Conservation (phyloP, 441 rosid genomes). For the Arabidopsis hybrid region DNA sequence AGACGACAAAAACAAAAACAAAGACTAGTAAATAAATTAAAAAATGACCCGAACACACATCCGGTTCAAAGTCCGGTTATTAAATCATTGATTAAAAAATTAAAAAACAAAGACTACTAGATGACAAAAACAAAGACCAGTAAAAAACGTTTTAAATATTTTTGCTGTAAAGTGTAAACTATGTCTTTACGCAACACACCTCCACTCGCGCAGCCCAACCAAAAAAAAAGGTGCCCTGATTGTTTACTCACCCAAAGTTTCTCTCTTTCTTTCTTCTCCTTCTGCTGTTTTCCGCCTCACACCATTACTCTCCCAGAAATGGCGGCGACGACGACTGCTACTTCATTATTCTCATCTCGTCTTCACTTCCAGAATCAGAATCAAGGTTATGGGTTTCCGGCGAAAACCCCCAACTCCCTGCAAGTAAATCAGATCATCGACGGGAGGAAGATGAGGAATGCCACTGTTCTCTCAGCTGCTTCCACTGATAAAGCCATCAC, state of each 20-base stretch:
- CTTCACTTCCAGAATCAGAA: constrained; percentile 26
- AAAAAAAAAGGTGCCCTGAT: neutral
- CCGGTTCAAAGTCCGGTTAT: too few species aligned
- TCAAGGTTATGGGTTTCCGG: constrained; percentile 24
- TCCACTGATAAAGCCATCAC: constrained; percentile 37
- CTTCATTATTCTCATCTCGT: constrained; percentile 28
- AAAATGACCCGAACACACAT: too few species aligned
- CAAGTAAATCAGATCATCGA: constrained; percentile 36
- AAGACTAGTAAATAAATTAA: too few species aligned
- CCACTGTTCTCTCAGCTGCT: constrained; percentile 38
- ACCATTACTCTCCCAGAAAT: constrained; percentile 31
- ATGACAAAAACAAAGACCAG: neutral
- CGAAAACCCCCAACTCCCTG: constrained; percentile 29
- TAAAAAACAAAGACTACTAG: neutral
- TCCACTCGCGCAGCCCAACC: constrained; percentile 30
- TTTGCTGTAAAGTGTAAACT: too few species aligned
- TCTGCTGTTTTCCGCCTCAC: constrained; percentile 43
- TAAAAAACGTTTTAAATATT: neutral
- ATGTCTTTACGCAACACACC: neutral
- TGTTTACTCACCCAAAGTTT: constrained; percentile 5
- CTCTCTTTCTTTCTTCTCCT: neutral
- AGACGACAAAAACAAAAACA: too few species aligned
- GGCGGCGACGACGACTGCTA: constrained; percentile 42
- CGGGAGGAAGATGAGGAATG: constrained; percentile 41
- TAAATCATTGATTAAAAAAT: too few species aligned